A percentile compares a stretch with the other conserved stretches of the same genome.
Evolutionary conservation across 805 yeast genomes (phyloP).

Genomic region (Wickerhamiella galacta): DNA sequence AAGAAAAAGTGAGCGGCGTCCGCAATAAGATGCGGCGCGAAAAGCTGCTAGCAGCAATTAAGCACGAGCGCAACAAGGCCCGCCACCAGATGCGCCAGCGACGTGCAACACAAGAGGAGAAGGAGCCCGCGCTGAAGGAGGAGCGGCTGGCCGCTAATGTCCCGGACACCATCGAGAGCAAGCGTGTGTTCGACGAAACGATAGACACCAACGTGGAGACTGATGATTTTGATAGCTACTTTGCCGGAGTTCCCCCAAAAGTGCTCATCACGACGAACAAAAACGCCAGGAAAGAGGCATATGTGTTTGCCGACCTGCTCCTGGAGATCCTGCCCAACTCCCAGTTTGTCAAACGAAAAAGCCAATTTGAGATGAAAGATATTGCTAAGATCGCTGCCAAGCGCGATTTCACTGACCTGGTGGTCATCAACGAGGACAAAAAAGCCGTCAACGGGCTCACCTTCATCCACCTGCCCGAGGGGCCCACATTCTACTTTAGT

Average conservation of each 20-base stretch:
- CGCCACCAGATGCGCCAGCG: conserved; percentile 64
- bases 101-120: conserved; percentile 75
- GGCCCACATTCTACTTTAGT: conserved; percentile 89
- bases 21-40: conserved; percentile 71
- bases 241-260: conserved; percentile 55
- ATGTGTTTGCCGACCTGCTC: conserved; percentile 74
- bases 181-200: conserved; percentile 78
- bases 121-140: conserved; percentile 64
- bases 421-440: conserved; percentile 87
- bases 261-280: conserved; percentile 80
- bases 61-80: conserved; percentile 57
- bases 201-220: conserved; percentile 31
- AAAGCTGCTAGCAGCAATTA: conserved; percentile 53
- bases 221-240: conserved; percentile 41
- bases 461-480: conserved; percentile 83
- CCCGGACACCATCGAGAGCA: conserved; percentile 68
- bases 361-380: conserved; percentile 68
- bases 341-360: conserved; percentile 73
- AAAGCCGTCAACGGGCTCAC: conserved; percentile 84
- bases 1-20: conserved; percentile 26
- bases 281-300: conserved; percentile 70
- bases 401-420: conserved; percentile 72
- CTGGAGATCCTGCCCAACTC: conserved; percentile 74
- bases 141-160: conserved; percentile 64
- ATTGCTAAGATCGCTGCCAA: conserved; percentile 71